These are phyloP conservation scores for Aspergillus costaricaensis DNA, from an alignment of 2,329 filamentous ascomycete genomes.

Conservation along the genomic window DNA sequence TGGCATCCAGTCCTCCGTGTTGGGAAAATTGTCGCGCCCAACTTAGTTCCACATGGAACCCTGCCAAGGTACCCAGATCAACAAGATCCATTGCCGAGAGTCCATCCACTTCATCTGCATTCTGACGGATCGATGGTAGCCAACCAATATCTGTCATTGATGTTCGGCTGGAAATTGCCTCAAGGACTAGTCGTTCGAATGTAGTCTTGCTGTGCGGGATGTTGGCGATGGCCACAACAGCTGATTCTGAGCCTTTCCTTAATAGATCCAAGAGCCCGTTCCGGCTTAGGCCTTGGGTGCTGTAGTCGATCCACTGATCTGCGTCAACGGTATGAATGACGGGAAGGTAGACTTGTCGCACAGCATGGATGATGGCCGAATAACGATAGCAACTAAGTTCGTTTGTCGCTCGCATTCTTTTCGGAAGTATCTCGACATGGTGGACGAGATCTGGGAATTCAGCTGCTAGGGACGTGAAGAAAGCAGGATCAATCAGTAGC, in stretches of 20 bases:
- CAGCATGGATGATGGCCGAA: constrained; percentile 2
- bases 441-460: background rate
- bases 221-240: background rate
- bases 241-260: background rate
- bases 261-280: background rate
- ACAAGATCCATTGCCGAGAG: background rate
- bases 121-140: background rate
- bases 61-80: background rate
- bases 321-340: background rate
- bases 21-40: constrained; percentile 11
- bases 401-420: constrained; percentile 2
- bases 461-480: background rate
- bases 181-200: background rate
- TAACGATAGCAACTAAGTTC: constrained; percentile 10
- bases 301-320: constrained; percentile 1
- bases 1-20: constrained; percentile 5
- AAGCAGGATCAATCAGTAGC: constrained; percentile 2
- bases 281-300: background rate
- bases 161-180: background rate
- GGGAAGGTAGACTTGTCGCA: background rate
- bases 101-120: background rate
- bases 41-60: constrained; percentile 5
- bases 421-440: constrained; percentile 6
- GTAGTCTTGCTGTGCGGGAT: constrained; percentile 3
- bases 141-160: background rate